Conservation (phyloP, 2,329 filamentous ascomycete genomes). For the Aureobasidium subglaciale region DNA sequence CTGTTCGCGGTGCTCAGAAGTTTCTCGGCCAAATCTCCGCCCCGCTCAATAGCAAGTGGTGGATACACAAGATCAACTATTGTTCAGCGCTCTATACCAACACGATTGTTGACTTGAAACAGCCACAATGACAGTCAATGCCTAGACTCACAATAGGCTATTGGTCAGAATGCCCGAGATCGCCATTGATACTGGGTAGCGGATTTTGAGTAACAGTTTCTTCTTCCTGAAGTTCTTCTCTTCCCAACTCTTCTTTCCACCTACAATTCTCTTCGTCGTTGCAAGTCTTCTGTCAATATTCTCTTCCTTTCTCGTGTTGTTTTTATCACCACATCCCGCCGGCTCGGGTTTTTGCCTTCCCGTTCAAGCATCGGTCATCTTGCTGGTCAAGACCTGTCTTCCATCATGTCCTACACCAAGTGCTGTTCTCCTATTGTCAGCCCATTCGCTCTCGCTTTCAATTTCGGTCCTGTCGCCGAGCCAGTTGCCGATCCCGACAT, state of each 20-base stretch:
- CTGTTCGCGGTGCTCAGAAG: too few species aligned
- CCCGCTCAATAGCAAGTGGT: too few species aligned
- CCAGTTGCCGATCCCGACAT: neutral
- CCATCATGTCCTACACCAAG: neutral
- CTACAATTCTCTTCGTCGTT: neutral
- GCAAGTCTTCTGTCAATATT: neutral
- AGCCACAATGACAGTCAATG: too few species aligned
- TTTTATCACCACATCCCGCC: neutral
- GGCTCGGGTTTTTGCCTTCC: neutral
- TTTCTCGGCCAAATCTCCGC: too few species aligned
- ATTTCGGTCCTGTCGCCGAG: neutral
- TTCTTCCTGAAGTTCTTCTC: too few species aligned
- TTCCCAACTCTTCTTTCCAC: neutral
- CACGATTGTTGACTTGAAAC: too few species aligned
- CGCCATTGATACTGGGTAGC: neutral
- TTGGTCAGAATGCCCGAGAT: too few species aligned
- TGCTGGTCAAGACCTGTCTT: slow-evolving; percentile 2
- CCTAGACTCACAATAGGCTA: too few species aligned
- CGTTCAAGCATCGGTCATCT: neutral
- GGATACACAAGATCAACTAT: too few species aligned
- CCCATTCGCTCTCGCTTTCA: neutral
- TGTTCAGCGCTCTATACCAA: too few species aligned
- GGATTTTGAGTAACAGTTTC: too few species aligned
- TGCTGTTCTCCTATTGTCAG: slow-evolving; percentile 6
- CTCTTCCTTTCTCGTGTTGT: neutral